Evolutionary conservation across 2,329 filamentous ascomycete species (phyloP).

Genomic region (Rutstroemia sp.): DNA sequence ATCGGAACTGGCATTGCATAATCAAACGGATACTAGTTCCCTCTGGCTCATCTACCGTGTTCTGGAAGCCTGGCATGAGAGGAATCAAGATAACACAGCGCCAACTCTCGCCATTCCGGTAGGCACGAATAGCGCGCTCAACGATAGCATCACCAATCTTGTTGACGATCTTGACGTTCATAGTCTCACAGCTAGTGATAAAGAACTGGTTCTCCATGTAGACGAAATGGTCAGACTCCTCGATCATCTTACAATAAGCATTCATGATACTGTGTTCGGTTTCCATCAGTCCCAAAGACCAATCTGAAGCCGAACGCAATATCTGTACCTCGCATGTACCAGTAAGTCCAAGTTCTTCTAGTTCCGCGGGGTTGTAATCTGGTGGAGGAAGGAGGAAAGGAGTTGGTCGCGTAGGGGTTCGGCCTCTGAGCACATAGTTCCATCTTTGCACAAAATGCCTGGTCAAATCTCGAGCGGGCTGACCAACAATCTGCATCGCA

Average conservation of each 20-base stretch:
- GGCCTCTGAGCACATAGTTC: conserved; percentile 91
- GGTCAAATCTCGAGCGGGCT: conserved; percentile 88
- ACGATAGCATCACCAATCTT: conserved; percentile 91
- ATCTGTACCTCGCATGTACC: conserved; percentile 97
- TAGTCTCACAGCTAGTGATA: conserved; percentile 83
- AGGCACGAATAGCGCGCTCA: conserved; percentile 79
- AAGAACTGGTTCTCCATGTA: conserved; percentile 99
- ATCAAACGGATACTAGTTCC: conserved; percentile 92
- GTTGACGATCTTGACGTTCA: conserved; percentile 83
- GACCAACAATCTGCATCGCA: conserved; percentile 93
- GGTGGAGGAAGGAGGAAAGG: conserved; percentile 90
- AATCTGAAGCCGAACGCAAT: conserved; percentile 78
- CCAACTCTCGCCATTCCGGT: conserved; percentile 82
- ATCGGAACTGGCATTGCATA: conserved; percentile 94
- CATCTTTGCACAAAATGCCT: conserved; percentile 96
- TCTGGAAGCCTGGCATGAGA: conserved; percentile 97
- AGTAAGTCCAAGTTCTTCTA: conserved; percentile 79
- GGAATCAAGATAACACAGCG: conserved; percentile 84
- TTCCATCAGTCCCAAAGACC: conserved; percentile 85
- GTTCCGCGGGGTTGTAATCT: conserved; percentile 78
- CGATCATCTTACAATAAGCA: conserved; percentile 90
- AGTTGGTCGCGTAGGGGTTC: conserved; percentile 87
- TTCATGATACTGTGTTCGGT: conserved; percentile 94
- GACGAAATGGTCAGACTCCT: conserved; percentile 91
- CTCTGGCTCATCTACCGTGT: conserved; percentile 88